Conservation (phyloP, 2,329 filamentous ascomycete genomes). For the Aspergillus pseudoterreus region DNA sequence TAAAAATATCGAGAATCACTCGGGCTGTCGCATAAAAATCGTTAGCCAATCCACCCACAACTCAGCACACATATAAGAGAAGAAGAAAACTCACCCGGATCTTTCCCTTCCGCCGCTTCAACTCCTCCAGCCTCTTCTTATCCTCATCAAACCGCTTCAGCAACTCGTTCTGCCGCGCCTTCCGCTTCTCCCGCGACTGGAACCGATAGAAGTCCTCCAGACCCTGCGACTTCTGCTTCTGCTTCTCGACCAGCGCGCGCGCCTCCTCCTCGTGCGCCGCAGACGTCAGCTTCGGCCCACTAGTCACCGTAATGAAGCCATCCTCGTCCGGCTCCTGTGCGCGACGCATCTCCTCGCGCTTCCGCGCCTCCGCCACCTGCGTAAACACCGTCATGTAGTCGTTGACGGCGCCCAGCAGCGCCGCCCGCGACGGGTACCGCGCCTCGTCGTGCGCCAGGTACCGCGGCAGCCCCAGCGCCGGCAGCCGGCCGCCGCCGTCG, state of each 20-base stretch:
- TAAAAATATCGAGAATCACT: slow-evolving; percentile 25
- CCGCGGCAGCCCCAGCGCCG: slow-evolving; percentile 51
- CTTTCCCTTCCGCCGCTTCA: slow-evolving; percentile 64
- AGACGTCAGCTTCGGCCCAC: slow-evolving; percentile 68
- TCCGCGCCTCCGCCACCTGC: slow-evolving; percentile 63
- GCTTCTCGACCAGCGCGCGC: slow-evolving; percentile 54
- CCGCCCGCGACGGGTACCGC: slow-evolving; percentile 63
- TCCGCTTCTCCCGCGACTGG: slow-evolving; percentile 75
- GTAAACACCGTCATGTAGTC: slow-evolving; percentile 79
- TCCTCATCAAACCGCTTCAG: slow-evolving; percentile 73
- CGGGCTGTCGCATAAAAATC: slow-evolving; percentile 24
- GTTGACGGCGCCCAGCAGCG: slow-evolving; percentile 72
- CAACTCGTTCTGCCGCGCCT: slow-evolving; percentile 67
- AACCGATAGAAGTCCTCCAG: slow-evolving; percentile 77
- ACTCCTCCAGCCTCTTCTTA: slow-evolving; percentile 64
- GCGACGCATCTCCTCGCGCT: slow-evolving; percentile 58
- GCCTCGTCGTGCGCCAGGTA: slow-evolving; percentile 66
- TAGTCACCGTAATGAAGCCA: slow-evolving; percentile 87
- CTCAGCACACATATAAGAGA: no score
- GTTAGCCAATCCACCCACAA: slow-evolving; percentile 4
- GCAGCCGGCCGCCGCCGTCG: slow-evolving; percentile 50
- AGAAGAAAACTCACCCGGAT: slow-evolving; percentile 44
- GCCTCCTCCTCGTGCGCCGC: slow-evolving; percentile 71
- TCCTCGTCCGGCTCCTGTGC: slow-evolving; percentile 86
- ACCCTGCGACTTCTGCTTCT: slow-evolving; percentile 62